Evolutionary conservation across 2,329 filamentous ascomycete species (phyloP).

Genomic region (Chrysoporthe deuterocubensis): DNA sequence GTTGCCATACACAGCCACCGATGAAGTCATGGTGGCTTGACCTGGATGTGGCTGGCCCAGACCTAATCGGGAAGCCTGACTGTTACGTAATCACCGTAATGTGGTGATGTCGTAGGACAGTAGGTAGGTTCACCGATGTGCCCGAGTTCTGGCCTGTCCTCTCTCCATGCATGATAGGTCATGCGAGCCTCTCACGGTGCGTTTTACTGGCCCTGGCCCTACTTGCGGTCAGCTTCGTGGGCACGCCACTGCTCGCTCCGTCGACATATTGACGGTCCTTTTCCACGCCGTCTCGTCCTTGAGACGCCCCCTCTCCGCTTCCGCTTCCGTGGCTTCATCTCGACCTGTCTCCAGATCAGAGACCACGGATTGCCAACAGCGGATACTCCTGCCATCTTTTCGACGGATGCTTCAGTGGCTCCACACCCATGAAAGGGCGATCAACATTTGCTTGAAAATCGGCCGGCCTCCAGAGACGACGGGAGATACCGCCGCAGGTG

Average conservation of each 20-base stretch:
- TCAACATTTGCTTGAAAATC: background rate
- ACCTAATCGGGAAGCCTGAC: background rate
- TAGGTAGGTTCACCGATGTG: no score
- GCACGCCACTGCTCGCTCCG: no score
- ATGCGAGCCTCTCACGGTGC: no score
- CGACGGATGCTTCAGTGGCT: no score
- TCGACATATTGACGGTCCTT: background rate
- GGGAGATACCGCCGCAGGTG: background rate
- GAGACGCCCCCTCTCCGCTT: background rate
- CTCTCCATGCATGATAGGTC: no score
- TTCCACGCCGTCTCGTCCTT: background rate
- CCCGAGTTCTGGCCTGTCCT: no score
- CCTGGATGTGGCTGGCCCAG: background rate
- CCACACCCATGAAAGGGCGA: background rate
- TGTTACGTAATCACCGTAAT: background rate
- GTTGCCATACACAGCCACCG: background rate
- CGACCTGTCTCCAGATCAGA: background rate
- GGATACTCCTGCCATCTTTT: no score
- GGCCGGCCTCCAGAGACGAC: no score
- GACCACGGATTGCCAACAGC: no score
- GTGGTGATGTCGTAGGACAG: background rate
- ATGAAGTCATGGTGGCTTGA: conserved; percentile 4
- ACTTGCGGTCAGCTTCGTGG: no score
- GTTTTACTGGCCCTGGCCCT: no score
- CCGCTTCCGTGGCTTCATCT: background rate